Base-by-base conservation (phyloP, 2,329 filamentous ascomycete genomes). In the Cladorrhinum sp. region DNA sequence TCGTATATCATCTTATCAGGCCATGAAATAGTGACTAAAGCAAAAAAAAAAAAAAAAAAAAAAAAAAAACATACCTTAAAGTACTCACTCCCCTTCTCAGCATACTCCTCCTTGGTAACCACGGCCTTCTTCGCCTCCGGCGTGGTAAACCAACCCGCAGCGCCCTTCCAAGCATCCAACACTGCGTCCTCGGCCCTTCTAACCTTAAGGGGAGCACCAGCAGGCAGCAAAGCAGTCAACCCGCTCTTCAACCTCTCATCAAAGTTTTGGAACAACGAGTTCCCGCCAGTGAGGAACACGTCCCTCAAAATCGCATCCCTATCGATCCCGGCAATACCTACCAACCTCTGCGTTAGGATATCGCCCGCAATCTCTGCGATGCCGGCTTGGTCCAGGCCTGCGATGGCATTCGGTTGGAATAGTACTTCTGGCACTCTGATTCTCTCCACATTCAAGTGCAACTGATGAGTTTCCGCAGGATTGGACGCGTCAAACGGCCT, bases 381-480 rank as follows among this genome's bases (percentile, higher is more conserved):
- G 26, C 95, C 95, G 1, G 94, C 92, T 77, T 99, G 95, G 73
- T 98, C 93, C 52, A 97, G 79, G 6, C 93, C 93, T 0, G 93
- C 93, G 71, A 98, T 96, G 16, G 89, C 73, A 39, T 63, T 88
- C 0, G 93, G 94, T 71, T 96, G 91, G 79, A 97, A 97, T 18
- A 96, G 84, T 8, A 97, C 89, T 77, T 98, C 94, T 2, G 93
- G 93, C 1, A 96, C 92, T 55, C 93, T 89, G 74, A 98, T 96
- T 59, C 94, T 88, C 79, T 98, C 93, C 58, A 99, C 92, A 73
- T 99, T 99, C 65, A 99, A 86, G 74, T 99, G 95, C 56, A 99
- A 79, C 75, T 98, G 94, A 74, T 92, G 87, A 18, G 86, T 86
- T 76, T 99, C 80, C 18, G 87, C 86, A 68, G 95, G 90, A 60